Evolutionary conservation across 2,329 filamentous ascomycete genomes (phyloP).

Genomic region (Aotearoamyces nothofagi): DNA sequence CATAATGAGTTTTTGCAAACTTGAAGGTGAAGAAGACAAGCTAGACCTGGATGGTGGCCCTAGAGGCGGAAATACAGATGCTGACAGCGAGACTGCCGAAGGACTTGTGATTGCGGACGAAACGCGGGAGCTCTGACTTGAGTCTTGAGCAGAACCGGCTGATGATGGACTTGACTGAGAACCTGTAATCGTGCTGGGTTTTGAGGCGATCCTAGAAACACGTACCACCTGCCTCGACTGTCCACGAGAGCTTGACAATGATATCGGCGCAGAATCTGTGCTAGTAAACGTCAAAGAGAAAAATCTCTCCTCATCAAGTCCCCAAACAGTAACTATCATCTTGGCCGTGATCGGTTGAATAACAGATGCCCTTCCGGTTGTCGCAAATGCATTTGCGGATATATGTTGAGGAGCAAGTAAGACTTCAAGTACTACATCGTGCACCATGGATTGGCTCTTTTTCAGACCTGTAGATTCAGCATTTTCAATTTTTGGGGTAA

Average conservation of each 20-base stretch:
- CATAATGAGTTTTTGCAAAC: constrained; percentile 56
- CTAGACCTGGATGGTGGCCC: constrained; percentile 44
- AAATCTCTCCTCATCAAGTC: constrained; percentile 50
- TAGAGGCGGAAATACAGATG: constrained; percentile 48
- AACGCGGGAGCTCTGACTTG: constrained; percentile 11
- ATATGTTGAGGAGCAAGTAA: constrained; percentile 39
- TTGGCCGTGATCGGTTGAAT: no score
- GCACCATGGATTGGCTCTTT: constrained; percentile 23
- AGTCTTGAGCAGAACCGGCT: constrained; percentile 12
- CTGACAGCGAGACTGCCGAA: constrained; percentile 33
- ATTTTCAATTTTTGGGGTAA: constrained; percentile 22
- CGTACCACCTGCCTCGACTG: constrained; percentile 8
- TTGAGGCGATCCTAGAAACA: constrained; percentile 3
- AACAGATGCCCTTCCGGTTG: constrained; percentile 31
- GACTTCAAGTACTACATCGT: constrained; percentile 54
- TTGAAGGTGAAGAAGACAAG: constrained; percentile 41
- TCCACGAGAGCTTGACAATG: constrained; percentile 11
- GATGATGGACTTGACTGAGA: constrained; percentile 14
- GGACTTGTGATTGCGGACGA: constrained; percentile 33
- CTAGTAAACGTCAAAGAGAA: constrained; percentile 65
- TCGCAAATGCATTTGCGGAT: no score
- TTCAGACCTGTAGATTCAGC: constrained; percentile 7
- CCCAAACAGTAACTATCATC: constrained; percentile 67
- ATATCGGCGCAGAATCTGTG: constrained; percentile 25
- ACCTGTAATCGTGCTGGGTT: constrained; percentile 3